A percentile compares a stretch with the other conserved stretches of the same genome.
Evolutionary conservation across 306 rosid genomes (phyloP).

Genomic region (Trifolium pratense): DNA sequence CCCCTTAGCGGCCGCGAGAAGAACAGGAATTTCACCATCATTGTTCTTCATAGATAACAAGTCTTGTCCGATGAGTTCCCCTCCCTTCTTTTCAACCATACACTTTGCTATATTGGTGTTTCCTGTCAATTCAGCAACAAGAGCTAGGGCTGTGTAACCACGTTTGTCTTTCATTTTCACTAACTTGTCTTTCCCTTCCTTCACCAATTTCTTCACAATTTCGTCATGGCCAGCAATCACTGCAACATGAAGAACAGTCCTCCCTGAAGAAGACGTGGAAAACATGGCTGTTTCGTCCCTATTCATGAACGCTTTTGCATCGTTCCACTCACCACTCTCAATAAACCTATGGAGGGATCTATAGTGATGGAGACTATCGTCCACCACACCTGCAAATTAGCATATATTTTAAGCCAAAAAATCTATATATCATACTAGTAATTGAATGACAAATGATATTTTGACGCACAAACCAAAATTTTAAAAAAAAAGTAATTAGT

Average conservation of each 20-base stretch:
- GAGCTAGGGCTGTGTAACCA: conserved; percentile 30
- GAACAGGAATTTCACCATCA: conserved; percentile 29
- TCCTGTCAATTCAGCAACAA: background rate
- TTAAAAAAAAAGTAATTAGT: too few species aligned
- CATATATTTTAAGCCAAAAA: background rate
- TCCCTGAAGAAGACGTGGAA: background rate
- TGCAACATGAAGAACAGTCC: conserved; percentile 38
- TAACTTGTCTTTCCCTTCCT: background rate
- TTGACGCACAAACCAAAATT: too few species aligned
- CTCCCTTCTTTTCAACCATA: background rate
- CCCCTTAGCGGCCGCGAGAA: conserved; percentile 9
- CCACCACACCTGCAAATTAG: background rate
- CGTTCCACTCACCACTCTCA: background rate
- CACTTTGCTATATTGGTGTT: background rate
- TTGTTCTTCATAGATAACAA: background rate
- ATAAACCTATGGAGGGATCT: background rate
- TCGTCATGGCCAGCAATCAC: background rate
- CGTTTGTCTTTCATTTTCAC: background rate
- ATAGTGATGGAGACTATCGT: background rate
- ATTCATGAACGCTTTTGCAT: background rate
- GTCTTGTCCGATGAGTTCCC: background rate
- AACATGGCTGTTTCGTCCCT: background rate
- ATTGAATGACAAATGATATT: too few species aligned
- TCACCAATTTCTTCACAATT: background rate
- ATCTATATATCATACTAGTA: background rate